Evolutionary conservation across 2,329 filamentous ascomycete species (phyloP).

Genomic region (Hypocrella siamensis): DNA sequence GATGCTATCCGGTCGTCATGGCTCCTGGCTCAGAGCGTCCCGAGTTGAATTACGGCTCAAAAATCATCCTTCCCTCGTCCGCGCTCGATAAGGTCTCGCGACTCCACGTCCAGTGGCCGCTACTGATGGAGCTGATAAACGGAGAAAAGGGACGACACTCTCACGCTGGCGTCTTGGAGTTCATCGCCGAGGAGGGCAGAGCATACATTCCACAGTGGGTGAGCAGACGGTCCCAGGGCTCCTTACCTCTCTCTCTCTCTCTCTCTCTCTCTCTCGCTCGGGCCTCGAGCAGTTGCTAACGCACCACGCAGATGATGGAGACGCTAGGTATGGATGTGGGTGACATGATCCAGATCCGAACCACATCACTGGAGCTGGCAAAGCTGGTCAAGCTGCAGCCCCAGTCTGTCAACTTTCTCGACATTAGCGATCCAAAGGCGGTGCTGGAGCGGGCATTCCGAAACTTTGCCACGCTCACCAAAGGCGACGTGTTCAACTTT

Average conservation of each 20-base stretch:
- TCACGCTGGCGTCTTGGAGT: slow-evolving; percentile 90
- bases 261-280: no score
- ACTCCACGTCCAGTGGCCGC: slow-evolving; percentile 90
- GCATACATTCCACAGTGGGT: slow-evolving; percentile 95
- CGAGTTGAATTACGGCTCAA: slow-evolving; percentile 88
- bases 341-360: slow-evolving; percentile 88
- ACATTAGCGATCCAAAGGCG: slow-evolving; percentile 93
- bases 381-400: slow-evolving; percentile 93
- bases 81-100: slow-evolving; percentile 93
- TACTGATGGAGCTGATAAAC: slow-evolving; percentile 93
- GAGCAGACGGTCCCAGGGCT: no score
- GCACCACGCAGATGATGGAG: slow-evolving; percentile 63
- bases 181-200: slow-evolving; percentile 92
- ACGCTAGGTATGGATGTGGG: slow-evolving; percentile 79
- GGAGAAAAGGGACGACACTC: slow-evolving; percentile 66
- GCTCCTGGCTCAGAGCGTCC: slow-evolving; percentile 77
- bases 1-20: slow-evolving; percentile 93
- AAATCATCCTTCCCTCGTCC: slow-evolving; percentile 93
- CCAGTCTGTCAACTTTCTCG: slow-evolving; percentile 82
- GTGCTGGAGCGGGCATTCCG: slow-evolving; percentile 94
- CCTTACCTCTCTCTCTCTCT: no score
- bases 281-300: not conserved
- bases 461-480: slow-evolving; percentile 85
- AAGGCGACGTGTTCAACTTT: slow-evolving; percentile 91
- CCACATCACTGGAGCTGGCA: slow-evolving; percentile 79